These are phyloP conservation scores for Sclerotinia spermophila DNA, from an alignment of 2,329 filamentous ascomycete species.

Conservation along the genomic window DNA sequence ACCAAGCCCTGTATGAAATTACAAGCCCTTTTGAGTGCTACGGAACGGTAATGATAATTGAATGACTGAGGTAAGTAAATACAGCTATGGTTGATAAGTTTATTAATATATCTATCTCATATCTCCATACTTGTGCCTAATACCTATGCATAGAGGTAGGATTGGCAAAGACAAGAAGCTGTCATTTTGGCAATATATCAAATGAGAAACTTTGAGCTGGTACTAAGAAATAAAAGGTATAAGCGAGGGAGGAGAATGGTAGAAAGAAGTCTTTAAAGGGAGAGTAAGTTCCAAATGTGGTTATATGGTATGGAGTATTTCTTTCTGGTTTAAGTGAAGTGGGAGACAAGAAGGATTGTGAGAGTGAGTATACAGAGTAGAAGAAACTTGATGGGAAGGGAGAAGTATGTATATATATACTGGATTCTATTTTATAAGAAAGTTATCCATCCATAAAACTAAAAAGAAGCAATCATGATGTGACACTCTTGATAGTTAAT, in stretches of 20 bases:
- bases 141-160: not conserved
- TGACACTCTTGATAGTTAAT: too few species aligned
- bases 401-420: not conserved
- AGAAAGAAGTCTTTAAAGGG: not conserved
- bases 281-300: not conserved
- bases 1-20: constrained; percentile 2
- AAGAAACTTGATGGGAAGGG: not conserved
- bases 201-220: not conserved
- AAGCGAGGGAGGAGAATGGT: not conserved
- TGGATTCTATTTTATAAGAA: too few species aligned
- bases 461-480: not conserved
- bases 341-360: not conserved
- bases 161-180: not conserved
- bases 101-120: not conserved
- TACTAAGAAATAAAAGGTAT: not conserved
- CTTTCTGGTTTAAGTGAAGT: not conserved
- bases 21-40: not conserved
- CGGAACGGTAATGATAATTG: not conserved
- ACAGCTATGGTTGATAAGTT: not conserved
- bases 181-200: not conserved
- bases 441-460: too few species aligned
- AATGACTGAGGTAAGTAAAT: not conserved
- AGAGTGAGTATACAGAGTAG: too few species aligned
- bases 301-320: not conserved
- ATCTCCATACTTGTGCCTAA: not conserved